phyloP scores from a whole-genome alignment of 768 basidiomycete species.

The Boletus rubescentipes region DNA sequence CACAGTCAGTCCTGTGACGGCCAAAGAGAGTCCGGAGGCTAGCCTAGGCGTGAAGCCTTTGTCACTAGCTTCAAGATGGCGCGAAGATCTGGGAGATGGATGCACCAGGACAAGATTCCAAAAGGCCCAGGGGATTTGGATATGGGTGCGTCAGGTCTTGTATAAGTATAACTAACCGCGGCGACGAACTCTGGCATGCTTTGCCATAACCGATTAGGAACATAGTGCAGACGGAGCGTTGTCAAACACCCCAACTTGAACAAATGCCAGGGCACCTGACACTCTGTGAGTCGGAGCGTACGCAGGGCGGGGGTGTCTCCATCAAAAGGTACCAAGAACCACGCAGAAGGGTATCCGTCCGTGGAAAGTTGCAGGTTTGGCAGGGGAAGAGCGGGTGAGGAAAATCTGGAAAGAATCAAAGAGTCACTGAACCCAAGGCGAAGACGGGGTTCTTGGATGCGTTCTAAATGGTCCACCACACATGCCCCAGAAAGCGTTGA shows the following conservation, averaged over 20 bases:
- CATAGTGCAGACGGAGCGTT: constrained; percentile 33
- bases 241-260: constrained; percentile 27
- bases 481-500: no score
- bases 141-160: constrained; percentile 34
- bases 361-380: background rate
- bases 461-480: background rate
- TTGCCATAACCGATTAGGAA: constrained; percentile 25
- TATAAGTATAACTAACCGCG: no score
- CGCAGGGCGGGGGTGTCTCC: constrained; percentile 1
- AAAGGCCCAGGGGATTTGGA: constrained; percentile 34
- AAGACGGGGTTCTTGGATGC: background rate
- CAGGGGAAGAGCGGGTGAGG: background rate
- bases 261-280: background rate
- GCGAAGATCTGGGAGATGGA: no score
- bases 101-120: no score
- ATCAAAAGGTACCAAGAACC: background rate
- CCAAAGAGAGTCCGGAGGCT: no score
- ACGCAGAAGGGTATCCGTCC: no score
- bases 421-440: no score
- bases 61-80: no score
- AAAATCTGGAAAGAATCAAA: no score
- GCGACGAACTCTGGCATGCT: no score
- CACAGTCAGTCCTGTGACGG: no score
- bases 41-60: no score
- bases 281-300: background rate